Percentiles rank a stretch among this genome's conserved stretches.
Evolutionary conservation across 1,284 basidiomycete genomes (phyloP).

Genomic region (Ustilago crameri): DNA sequence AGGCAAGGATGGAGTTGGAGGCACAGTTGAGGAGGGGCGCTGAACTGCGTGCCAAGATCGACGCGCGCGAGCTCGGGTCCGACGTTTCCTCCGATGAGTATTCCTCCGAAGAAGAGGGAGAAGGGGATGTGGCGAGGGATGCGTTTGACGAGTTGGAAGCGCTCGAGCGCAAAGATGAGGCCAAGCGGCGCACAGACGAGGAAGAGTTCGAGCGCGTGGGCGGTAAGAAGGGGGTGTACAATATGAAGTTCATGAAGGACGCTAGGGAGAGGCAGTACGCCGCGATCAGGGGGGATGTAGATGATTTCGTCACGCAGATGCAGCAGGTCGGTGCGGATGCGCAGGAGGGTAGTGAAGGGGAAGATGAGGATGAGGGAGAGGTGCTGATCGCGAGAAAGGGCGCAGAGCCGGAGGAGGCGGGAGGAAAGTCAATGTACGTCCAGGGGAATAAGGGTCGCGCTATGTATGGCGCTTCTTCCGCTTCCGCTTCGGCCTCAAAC

Average conservation of each 20-base stretch:
- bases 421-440: conserved; percentile 22
- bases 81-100: conserved; percentile 33
- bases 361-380: conserved; percentile 20
- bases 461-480: conserved; percentile 40
- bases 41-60: conserved; percentile 50
- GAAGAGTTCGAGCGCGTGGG: conserved; percentile 41
- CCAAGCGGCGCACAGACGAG: conserved; percentile 34
- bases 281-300: conserved; percentile 46
- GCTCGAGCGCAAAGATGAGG: conserved; percentile 42
- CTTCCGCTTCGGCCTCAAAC: conserved; percentile 4
- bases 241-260: conserved; percentile 69
- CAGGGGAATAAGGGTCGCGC: conserved; percentile 54
- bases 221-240: conserved; percentile 59
- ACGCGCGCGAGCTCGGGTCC: conserved; percentile 50
- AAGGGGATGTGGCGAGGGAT: conserved; percentile 11
- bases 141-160: conserved; percentile 59
- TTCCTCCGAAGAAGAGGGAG: conserved; percentile 3
- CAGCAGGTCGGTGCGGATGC: conserved; percentile 28
- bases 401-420: neutral
- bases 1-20: conserved; percentile 61
- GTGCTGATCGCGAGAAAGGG: conserved; percentile 11
- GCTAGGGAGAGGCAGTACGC: conserved; percentile 57
- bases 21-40: conserved; percentile 57
- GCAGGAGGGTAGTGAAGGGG: conserved; percentile 15
- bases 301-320: conserved; percentile 52